Base-by-base conservation (phyloP, 306 rosid species). In the Acacia confusa region DNA sequence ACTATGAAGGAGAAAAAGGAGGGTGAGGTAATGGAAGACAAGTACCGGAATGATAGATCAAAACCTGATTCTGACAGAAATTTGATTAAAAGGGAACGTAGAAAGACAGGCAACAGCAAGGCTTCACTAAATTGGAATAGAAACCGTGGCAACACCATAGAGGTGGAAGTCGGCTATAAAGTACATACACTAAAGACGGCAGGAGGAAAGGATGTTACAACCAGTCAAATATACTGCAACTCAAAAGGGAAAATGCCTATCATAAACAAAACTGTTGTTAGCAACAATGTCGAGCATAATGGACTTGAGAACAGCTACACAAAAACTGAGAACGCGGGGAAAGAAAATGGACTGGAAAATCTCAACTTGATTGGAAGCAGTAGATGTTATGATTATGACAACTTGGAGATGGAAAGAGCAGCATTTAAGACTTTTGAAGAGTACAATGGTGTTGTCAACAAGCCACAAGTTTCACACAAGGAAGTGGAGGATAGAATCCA, bases 401-500 rank as follows among this genome's bases (percentile, higher is more conserved):
- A 67, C 57, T 76, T 85, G 83, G 88, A 70, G 85, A 86, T 88
- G 74, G 99, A 93, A 57, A 86, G 97, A 85, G 94, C 89, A 16
- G 99, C 99, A 57, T 93, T 95, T 73, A 88, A 80, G 84, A 90
- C 85, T 84, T 83, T 82, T 60, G 92, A 89, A 68, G 97, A 88
- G 78, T 83, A 44, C 17, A 79, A 83, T 72, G 86, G 76, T 44
- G 74, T 84, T 64, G 79, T 89, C 82, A 82, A 71, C 77, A 89
- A 76, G 81, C 74, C 85, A 19, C 92, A 88, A 24, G 87, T 90
- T 90, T 88, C 98, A 30, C 90, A 85, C 68, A 87, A 77, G 86
- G 97, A 86, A 78, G 86, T 90, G 97, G 99, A 95, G 84, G 97
- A 90, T 89, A 91, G 89, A 86, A 88, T 95, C 74, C 91, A 89